These are phyloP conservation scores for Plasmodium malariae DNA, from an alignment of 169 alveolate species.

Conservation along the genomic window DNA sequence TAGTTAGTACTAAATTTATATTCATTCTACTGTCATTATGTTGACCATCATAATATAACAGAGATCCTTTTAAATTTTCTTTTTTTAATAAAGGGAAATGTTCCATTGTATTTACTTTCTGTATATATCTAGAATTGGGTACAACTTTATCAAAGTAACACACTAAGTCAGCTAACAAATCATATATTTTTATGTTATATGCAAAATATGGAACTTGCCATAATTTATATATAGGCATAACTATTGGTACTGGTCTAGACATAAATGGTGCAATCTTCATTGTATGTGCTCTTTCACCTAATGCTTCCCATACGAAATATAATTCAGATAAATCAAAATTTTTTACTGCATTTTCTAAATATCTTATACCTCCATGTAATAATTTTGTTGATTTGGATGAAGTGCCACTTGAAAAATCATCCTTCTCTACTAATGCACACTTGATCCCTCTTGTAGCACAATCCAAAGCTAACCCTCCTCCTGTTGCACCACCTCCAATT, in stretches of 20 bases:
- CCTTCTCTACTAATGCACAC: slow-evolving; percentile 92
- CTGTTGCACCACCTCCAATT: slow-evolving; percentile 95
- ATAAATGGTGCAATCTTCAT: slow-evolving; percentile 91
- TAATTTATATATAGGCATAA: slow-evolving; percentile 90
- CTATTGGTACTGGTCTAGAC: slow-evolving; percentile 89
- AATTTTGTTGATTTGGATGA: slow-evolving; percentile 94
- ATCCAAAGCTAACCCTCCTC: slow-evolving; percentile 93
- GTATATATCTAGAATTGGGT: slow-evolving; percentile 84
- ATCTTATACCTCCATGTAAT: slow-evolving; percentile 96
- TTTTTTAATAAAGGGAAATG: slow-evolving; percentile 82
- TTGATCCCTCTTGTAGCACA: slow-evolving; percentile 94
- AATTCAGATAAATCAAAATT: slow-evolving; percentile 87
- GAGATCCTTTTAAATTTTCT: slow-evolving; percentile 86
- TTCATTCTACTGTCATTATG: slow-evolving; percentile 94
- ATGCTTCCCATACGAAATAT: slow-evolving; percentile 92
- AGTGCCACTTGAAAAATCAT: slow-evolving; percentile 96
- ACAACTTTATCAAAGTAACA: slow-evolving; percentile 88
- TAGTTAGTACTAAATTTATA: slow-evolving; percentile 89
- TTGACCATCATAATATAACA: slow-evolving; percentile 93
- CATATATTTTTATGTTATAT: slow-evolving; percentile 91
- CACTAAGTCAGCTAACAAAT: slow-evolving; percentile 88
- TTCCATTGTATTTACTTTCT: slow-evolving; percentile 80
- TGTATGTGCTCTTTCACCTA: slow-evolving; percentile 94
- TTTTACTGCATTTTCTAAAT: slow-evolving; percentile 90
- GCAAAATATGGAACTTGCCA: slow-evolving; percentile 92